phyloP scores from a whole-genome alignment of 164 flowering plant species.

The Umbellularia californica region DNA sequence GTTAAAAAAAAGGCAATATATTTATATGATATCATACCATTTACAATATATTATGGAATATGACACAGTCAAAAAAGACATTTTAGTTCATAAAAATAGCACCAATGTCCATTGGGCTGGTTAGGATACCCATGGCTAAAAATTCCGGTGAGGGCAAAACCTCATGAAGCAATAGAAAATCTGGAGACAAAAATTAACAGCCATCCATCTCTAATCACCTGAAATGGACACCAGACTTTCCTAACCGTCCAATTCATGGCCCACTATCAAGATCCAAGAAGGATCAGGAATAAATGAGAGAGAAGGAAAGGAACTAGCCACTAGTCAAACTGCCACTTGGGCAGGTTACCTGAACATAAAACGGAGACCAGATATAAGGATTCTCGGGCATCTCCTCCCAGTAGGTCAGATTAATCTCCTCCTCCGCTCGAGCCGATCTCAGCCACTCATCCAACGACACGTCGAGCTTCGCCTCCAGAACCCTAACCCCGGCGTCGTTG shows the following conservation, averaged over 20 bases:
- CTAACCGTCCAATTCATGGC: not conserved
- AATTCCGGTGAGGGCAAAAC: no score
- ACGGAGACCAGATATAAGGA: slow-evolving; percentile 64
- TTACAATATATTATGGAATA: no score
- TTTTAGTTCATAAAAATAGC: no score
- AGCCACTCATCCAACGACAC: slow-evolving; percentile 69
- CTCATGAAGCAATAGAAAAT: no score
- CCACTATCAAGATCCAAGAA: not conserved
- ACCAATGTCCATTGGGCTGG: no score
- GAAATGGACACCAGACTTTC: not conserved
- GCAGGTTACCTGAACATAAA: slow-evolving; percentile 55
- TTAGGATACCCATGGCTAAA: no score
- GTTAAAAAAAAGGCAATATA: no score
- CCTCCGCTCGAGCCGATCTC: slow-evolving; percentile 36
- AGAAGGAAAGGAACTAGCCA: not conserved
- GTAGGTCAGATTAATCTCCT: slow-evolving; percentile 53
- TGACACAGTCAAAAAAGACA: no score
- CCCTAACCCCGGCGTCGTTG: slow-evolving; percentile 71
- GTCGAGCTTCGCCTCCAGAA: slow-evolving; percentile 45
- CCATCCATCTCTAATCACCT: not conserved
- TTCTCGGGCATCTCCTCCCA: slow-evolving; percentile 74
- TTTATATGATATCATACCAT: no score
- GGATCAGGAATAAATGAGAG: not conserved
- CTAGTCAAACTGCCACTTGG: no score
- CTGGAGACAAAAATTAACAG: not conserved